Percentiles rank a stretch among this genome's conserved stretches.
Conservation (phyloP, 2,329 filamentous ascomycete genomes). For the Fusarium pseudoanthophilum region DNA sequence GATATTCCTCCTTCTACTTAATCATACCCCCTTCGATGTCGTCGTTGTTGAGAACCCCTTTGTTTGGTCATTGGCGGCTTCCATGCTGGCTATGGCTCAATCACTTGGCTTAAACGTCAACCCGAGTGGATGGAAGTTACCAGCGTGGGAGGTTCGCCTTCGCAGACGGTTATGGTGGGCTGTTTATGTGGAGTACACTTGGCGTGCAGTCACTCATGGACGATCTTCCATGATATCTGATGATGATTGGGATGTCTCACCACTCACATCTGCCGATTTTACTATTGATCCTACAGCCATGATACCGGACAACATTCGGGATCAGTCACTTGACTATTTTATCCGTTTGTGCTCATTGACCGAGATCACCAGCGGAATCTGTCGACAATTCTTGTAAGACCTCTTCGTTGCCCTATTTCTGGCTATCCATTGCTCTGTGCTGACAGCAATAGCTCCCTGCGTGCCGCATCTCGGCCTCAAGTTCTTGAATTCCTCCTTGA, state of each 20-base stretch:
- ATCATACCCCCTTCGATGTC: background rate
- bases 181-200: conserved; percentile 2
- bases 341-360: background rate
- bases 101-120: background rate
- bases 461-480: background rate
- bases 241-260: background rate
- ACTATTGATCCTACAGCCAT: background rate
- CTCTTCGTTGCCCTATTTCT: fast-evolving
- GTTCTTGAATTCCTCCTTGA: background rate
- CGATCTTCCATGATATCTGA: background rate
- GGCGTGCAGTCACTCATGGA: background rate
- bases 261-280: background rate
- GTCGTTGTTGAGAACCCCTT: background rate
- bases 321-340: background rate
- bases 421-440: fast-evolving
- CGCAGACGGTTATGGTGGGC: conserved; percentile 1
- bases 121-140: background rate
- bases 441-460: background rate
- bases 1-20: background rate
- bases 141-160: background rate
- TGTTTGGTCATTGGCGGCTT: background rate
- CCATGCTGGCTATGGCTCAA: background rate
- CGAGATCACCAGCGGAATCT: background rate
- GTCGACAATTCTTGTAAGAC: conserved; percentile 12
- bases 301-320: background rate